Percentiles rank a stretch among this genome's conserved stretches.
phyloP scores from a whole-genome alignment of 441 rosid species.

The Bocquillonia castaneifolia region DNA sequence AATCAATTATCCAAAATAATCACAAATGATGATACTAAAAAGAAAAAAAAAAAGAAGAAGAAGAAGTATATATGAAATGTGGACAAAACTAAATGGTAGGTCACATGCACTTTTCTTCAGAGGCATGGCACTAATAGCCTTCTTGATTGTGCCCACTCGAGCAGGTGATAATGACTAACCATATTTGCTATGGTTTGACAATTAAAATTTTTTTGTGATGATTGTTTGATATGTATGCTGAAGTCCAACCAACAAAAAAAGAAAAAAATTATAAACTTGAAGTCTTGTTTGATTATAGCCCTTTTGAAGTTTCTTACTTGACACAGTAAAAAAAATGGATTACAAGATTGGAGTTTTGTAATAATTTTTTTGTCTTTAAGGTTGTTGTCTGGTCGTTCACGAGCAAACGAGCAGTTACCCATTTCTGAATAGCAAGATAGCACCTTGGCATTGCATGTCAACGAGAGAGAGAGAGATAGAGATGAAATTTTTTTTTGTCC shows the following conservation, averaged over 20 bases:
- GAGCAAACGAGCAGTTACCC: slow-evolving; percentile 7
- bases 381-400: slow-evolving; percentile 6
- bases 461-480: neutral
- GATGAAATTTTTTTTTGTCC: neutral
- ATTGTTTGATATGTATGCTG: slow-evolving; percentile 11
- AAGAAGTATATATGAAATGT: neutral
- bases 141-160: slow-evolving; percentile 21
- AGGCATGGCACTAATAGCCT: slow-evolving; percentile 28
- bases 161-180: slow-evolving; percentile 19
- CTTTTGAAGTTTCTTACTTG: slow-evolving; percentile 4
- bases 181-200: slow-evolving; percentile 21
- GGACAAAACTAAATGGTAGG: slow-evolving; percentile 35
- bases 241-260: slow-evolving; percentile 3
- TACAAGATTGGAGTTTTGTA: neutral
- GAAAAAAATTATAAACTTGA: too few relatives aligned
- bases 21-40: slow-evolving; percentile 7
- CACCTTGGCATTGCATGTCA: neutral
- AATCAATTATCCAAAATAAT: neutral
- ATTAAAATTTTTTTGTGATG: slow-evolving; percentile 7
- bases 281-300: slow-evolving; percentile 8
- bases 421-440: neutral
- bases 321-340: neutral
- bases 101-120: slow-evolving; percentile 24
- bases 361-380: slow-evolving; percentile 8
- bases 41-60: neutral